Evolutionary conservation across 345 rosid genomes (phyloP).

Genomic region (Eucalyptus curtisii): DNA sequence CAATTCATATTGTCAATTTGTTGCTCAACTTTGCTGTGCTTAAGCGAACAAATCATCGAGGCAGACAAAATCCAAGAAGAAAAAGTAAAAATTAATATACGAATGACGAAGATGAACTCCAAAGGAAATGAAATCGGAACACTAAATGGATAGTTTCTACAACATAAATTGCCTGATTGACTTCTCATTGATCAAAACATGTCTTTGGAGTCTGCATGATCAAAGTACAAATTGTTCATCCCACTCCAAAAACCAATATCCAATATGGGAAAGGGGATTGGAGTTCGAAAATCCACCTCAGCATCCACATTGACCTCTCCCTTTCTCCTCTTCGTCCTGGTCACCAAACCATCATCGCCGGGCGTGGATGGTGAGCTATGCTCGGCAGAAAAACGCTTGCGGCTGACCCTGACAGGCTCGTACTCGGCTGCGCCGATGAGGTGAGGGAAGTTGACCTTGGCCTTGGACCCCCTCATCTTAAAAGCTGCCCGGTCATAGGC

Average conservation of each 20-base stretch:
- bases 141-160: background rate
- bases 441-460: constrained; percentile 31
- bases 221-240: background rate
- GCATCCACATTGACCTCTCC: background rate
- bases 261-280: background rate
- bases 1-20: too few relatives aligned
- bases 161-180: background rate
- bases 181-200: background rate
- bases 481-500: constrained; percentile 37
- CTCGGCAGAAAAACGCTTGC: constrained; percentile 20
- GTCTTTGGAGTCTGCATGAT: background rate
- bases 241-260: background rate
- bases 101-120: too few relatives aligned
- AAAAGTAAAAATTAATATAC: too few relatives aligned
- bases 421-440: constrained; percentile 16
- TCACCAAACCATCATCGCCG: background rate
- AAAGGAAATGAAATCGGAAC: too few relatives aligned
- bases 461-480: constrained; percentile 24
- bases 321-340: background rate
- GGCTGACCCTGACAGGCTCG: constrained; percentile 20
- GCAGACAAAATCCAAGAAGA: fast-evolving
- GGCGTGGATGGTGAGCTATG: background rate
- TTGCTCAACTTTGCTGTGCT: too few relatives aligned
- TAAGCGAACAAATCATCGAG: too few relatives aligned
- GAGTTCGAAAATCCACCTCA: background rate